Base-by-base conservation (phyloP, 345 rosid genomes). In the Murraya koenigii region DNA sequence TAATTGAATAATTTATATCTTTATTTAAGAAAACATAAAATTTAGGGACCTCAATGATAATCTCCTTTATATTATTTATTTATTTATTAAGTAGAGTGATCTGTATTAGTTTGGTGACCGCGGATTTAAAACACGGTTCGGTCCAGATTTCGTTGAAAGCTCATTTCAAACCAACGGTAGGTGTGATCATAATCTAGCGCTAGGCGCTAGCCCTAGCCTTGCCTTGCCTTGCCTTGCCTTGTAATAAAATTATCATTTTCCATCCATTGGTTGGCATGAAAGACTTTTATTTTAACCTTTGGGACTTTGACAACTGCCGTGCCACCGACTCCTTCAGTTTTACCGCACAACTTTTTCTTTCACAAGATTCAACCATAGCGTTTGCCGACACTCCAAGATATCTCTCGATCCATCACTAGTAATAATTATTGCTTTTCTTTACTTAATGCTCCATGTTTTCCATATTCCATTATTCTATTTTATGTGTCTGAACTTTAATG, bases 331-430 rank as follows among this genome's bases (percentile, higher is more conserved):
- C 23, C 49, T 33, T 23, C 56, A 52, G 56, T 52, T 39, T 38
- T 13, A 35, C 32, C 52, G n/a, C 52, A 35, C 7, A 0, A 13
- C 17, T 35, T 64, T 2, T 0, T 1, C 6, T 13, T 39, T 66
- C 20, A 7, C 52, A 22, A 67, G 14, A 3, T 33, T 47, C 49
- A 22, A n/a, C 58, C 61, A 23, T 0, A 33, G 4, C 28, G 49
- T 33, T 76, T 66, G 78, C 78, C 78, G 78, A 76, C 78, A 66
- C 78, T 76, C 14, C 9, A 76, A 76, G 78, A 8, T 44, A 74
- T 61, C 56, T 26, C 10, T 59, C n/a, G n/a, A n/a, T n/a, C 64
- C 58, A 17, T 38, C 28, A 6, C 61, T 25, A 23, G 6, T 17
- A 13, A 44, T 44, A 3, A 3, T 14, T 25, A 35, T 56, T 54